Percentiles rank a stretch among this genome's conserved stretches.
Conservation (phyloP, 2,329 filamentous ascomycete species). For the Pseudonectria buxi region DNA sequence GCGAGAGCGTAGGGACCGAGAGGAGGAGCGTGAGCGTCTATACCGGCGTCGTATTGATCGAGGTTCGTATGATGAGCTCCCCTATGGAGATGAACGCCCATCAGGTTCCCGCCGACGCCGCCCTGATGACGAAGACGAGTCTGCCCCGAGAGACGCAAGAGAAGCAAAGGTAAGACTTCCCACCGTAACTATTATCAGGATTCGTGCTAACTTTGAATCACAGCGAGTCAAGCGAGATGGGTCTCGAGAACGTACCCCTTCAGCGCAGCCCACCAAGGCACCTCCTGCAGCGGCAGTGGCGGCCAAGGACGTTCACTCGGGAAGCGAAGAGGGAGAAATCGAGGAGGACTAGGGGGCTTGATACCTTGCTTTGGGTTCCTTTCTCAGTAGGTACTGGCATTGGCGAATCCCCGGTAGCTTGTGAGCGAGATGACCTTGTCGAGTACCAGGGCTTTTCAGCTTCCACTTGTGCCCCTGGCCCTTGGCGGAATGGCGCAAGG, state of each 20-base stretch:
- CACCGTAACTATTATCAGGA: neutral
- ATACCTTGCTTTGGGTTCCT: constrained; percentile 4
- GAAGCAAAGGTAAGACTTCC: constrained; percentile 54
- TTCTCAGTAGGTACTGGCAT: constrained; percentile 23
- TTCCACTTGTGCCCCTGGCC: neutral
- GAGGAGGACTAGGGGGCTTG: constrained; percentile 59
- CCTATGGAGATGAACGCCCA: constrained; percentile 74
- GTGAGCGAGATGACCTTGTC: constrained; percentile 22
- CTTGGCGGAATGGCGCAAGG: neutral
- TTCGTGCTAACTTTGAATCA: constrained; percentile 21
- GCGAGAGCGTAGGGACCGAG: constrained; percentile 77
- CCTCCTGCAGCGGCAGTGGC: constrained; percentile 23
- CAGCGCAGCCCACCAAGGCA: constrained; percentile 52
- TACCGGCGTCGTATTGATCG: constrained; percentile 75
- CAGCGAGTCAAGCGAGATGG: constrained; percentile 54
- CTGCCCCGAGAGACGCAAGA: constrained; percentile 57
- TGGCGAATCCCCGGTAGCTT: constrained; percentile 14
- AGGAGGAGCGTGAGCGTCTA: constrained; percentile 81
- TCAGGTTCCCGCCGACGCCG: constrained; percentile 65
- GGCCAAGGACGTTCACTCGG: constrained; percentile 52
- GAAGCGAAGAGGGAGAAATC: constrained; percentile 97
- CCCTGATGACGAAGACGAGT: constrained; percentile 69
- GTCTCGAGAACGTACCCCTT: constrained; percentile 54
- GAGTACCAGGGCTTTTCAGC: constrained; percentile 19
- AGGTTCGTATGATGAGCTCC: constrained; percentile 77